Percentiles rank a stretch among this genome's conserved stretches.
Conservation (phyloP, 768 basidiomycete species). For the Boletellus emodensis region DNA sequence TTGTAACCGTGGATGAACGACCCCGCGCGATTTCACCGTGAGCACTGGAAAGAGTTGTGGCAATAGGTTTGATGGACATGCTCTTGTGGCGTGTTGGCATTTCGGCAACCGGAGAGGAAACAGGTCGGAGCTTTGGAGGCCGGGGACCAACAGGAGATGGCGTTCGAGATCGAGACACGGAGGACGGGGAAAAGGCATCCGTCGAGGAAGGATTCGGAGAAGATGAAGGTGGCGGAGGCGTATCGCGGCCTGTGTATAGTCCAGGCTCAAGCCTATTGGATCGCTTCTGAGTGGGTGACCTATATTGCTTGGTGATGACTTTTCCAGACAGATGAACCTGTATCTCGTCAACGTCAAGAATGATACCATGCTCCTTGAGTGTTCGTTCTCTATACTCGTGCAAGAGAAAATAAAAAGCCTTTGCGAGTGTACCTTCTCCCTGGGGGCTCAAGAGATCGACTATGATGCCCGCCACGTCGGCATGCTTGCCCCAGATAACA, state of each 20-base stretch:
- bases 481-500: constrained; percentile 79
- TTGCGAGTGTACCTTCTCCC: constrained; percentile 70
- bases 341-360: constrained; percentile 32
- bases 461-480: constrained; percentile 54
- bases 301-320: constrained; percentile 40
- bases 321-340: constrained; percentile 21
- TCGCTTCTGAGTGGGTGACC: constrained; percentile 36
- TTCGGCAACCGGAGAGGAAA: constrained; percentile 27
- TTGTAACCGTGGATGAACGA: constrained; percentile 29
- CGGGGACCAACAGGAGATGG: constrained; percentile 53
- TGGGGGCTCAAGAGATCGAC: constrained; percentile 65
- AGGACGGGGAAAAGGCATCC: constrained; percentile 14
- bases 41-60: constrained; percentile 11
- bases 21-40: constrained; percentile 23
- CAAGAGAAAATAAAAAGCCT: constrained; percentile 87
- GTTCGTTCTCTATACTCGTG: constrained; percentile 67
- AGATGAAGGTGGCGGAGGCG: constrained; percentile 28
- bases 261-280: constrained; percentile 14
- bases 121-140: constrained; percentile 29
- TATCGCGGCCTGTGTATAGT: constrained; percentile 25
- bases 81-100: constrained; percentile 31
- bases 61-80: constrained; percentile 24
- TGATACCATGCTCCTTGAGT: constrained; percentile 51
- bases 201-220: constrained; percentile 21
- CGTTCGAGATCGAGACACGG: constrained; percentile 38